Base-by-base conservation (phyloP, 192 early-diverging fungal species). In the Coemansia sp. region DNA sequence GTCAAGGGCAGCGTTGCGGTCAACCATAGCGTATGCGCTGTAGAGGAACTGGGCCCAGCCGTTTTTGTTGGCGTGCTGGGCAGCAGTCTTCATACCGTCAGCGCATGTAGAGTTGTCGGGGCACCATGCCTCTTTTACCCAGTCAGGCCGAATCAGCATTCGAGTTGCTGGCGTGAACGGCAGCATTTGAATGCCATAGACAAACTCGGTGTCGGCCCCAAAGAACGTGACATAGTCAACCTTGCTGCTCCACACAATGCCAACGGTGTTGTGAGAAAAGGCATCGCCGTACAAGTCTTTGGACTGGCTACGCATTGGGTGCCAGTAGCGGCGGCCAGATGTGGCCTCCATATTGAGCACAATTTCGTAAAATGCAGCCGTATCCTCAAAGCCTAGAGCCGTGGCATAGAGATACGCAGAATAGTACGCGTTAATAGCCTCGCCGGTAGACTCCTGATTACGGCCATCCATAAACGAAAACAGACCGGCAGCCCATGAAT, bases 401-500 rank as follows among this genome's bases (percentile, higher is more conserved):
- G 51, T 38, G 9, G 82, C 82, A 48, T 67, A 73, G 9, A 83
- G 76, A 24, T 79, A 79, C 1, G 81, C 68, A n/a, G 66, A 70
- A 50, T 85, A 85, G 79, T 85, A 85, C 17, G 76, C 79, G 58
- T 85, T 83, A 51, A 85, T 66, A 15, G 84, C 78, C 48, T 85
- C 84, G 48, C 75, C 75, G 0, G 82, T 74, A 15, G 71, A 75
- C 61, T 85, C 84, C 26, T 83, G 82, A 64, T 85, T 82, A 44
- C 82, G 79, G 34, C 74, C 83, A 17, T 84, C 81, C 25, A 59
- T 66, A 55, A 76, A 82, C 3, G 73, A 55, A 28, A 72, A 74
- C 34, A 84, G 59, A 0, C 86, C 86, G 3, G 85, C 79, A 5
- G 86, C 86, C 86, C 86, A 88, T 51, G 80, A 84, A 61, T 88